Conservation (phyloP, 805 yeast genomes). For the Komagataella kurtzmanii region DNA sequence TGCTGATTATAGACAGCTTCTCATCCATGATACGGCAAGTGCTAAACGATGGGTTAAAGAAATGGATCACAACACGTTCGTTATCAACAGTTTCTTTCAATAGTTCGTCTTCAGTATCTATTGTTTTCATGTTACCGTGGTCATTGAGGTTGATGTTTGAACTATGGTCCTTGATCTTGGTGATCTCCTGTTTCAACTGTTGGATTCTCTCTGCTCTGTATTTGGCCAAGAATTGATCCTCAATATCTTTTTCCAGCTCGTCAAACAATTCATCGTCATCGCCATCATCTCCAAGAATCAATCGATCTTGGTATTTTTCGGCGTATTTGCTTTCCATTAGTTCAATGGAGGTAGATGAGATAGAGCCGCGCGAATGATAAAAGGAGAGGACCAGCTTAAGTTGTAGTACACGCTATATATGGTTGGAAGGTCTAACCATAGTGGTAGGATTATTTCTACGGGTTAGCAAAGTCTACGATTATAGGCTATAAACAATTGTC, state of each 20-base stretch:
- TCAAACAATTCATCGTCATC: constrained; percentile 32
- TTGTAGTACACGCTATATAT: not conserved
- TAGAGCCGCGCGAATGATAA: not conserved
- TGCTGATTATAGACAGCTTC: constrained; percentile 31
- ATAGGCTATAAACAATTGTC: not conserved
- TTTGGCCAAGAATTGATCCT: constrained; percentile 16
- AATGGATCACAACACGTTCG: constrained; percentile 39
- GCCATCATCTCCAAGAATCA: constrained; percentile 11
- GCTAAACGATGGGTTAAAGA: constrained; percentile 44
- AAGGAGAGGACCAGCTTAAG: not conserved
- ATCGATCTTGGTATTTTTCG: constrained; percentile 30
- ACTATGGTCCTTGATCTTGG: constrained; percentile 18
- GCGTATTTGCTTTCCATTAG: constrained; percentile 14
- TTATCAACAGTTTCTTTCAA: constrained; percentile 33
- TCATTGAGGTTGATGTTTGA: constrained; percentile 17
- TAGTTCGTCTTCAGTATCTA: constrained; percentile 40
- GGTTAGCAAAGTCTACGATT: not conserved
- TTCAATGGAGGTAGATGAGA: not conserved
- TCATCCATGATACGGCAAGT: constrained; percentile 50
- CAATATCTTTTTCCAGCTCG: constrained; percentile 33
- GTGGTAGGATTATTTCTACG: not conserved
- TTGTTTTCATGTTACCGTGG: constrained; percentile 27
- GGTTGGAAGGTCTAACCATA: not conserved
- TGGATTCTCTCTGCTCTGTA: constrained; percentile 56
- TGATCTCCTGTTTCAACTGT: constrained; percentile 34